These are phyloP conservation scores for Vachellia collinsii DNA, from an alignment of 306 rosid species.

Conservation along the genomic window DNA sequence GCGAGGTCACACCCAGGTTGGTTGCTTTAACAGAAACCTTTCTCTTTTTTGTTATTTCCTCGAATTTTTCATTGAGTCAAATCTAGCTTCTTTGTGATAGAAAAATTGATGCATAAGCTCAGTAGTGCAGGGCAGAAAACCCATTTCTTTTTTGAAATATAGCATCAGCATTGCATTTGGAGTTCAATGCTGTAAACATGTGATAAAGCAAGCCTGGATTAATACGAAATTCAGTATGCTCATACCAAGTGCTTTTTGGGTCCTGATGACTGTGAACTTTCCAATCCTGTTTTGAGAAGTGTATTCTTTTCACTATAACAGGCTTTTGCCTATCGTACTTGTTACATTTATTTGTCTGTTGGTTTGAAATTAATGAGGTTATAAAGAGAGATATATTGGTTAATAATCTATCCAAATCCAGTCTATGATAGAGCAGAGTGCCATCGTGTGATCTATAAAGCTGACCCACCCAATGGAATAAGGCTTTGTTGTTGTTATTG, in stretches of 20 bases:
- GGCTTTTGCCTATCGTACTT: not conserved
- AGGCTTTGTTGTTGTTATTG: too few species aligned
- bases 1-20: constrained; percentile 77
- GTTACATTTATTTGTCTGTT: constrained; percentile 26
- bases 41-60: constrained; percentile 29
- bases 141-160: constrained; percentile 30
- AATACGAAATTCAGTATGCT: constrained; percentile 27
- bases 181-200: not conserved
- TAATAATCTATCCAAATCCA: too few species aligned
- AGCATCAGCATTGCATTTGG: constrained; percentile 8
- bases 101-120: constrained; percentile 31
- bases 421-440: too few species aligned
- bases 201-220: not conserved
- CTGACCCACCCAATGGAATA: too few species aligned
- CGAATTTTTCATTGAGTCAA: constrained; percentile 22
- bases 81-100: constrained; percentile 22
- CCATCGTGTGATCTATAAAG: too few species aligned
- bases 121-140: not conserved
- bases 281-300: not conserved
- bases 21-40: constrained; percentile 15
- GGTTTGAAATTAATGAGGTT: not conserved
- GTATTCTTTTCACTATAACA: constrained; percentile 16
- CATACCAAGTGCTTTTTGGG: not conserved
- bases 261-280: not conserved
- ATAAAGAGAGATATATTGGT: too few species aligned